Percentiles rank a stretch among this genome's conserved stretches.
phyloP scores from a whole-genome alignment of 805 yeast species.

The Sugiyamaella lignohabitans region DNA sequence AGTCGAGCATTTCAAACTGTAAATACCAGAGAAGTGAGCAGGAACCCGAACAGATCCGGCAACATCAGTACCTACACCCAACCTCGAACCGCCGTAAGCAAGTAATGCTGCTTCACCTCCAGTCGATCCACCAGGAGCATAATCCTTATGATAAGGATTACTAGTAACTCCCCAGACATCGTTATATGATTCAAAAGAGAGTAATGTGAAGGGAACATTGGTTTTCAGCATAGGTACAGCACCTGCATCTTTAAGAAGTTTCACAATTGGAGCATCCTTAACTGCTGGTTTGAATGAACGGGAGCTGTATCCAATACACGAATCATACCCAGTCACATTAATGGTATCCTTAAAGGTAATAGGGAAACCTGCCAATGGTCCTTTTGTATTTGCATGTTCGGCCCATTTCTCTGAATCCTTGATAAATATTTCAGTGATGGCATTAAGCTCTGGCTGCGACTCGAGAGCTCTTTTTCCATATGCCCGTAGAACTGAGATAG shows the following conservation, averaged over 20 bases:
- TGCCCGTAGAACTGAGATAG: conserved; percentile 52
- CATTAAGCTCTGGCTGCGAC: conserved; percentile 57
- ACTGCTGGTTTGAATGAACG: conserved; percentile 36
- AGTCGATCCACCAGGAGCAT: conserved; percentile 49
- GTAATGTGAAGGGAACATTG: conserved; percentile 49
- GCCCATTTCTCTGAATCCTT: conserved; percentile 63
- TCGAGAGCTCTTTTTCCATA: conserved; percentile 59
- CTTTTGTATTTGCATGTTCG: conserved; percentile 44
- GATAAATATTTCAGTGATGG: conserved; percentile 55
- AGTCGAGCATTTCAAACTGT: conserved; percentile 45
- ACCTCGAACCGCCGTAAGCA: conserved; percentile 42
- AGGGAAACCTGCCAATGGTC: conserved; percentile 60
- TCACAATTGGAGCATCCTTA: conserved; percentile 37
- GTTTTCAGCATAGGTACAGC: conserved; percentile 53
- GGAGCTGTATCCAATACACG: conserved; percentile 46
- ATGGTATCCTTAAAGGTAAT: conserved; percentile 56
- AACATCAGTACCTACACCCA: conserved; percentile 52
- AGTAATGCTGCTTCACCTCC: conserved; percentile 48
- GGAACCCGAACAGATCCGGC: conserved; percentile 54
- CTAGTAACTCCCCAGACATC: conserved; percentile 46
- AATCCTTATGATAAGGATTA: conserved; percentile 43
- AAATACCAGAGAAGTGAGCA: conserved; percentile 46
- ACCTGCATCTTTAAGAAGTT: conserved; percentile 44
- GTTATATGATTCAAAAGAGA: conserved; percentile 51
- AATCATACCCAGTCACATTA: conserved; percentile 43